Base-by-base conservation (phyloP, 108 stramenopile genomes). In the Cyclotella cryptica region DNA sequence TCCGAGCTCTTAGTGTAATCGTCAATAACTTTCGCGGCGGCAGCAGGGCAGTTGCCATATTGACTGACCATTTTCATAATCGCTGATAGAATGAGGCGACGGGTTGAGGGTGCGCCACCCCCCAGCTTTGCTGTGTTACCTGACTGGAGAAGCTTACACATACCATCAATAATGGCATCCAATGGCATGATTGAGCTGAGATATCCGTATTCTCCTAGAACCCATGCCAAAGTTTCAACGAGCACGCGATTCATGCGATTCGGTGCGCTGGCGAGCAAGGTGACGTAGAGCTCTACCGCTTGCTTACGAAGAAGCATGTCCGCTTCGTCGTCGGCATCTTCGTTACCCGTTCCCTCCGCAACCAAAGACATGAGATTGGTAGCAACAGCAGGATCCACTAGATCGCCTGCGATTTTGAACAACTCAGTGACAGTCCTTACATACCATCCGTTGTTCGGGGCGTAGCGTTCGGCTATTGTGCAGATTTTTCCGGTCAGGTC, bases 131-230 rank as follows among this genome's bases (percentile, higher is more conserved):
- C 58, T 53, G 71, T 47, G 51, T 71, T 84, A 54, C 77, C 72
- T 22, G 70, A 77, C 63, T 75, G 60, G 15, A 69, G 78, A 61
- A 90, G 74, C 1, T 53, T 47, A 79, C 96, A 97, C 52, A 99
- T 83, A 24, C 86, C 76, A 40, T 85, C 73, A 63, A 96, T 71
- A 41, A 98, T 86, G 58, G 83, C 86, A 17, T 89, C 90, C 64
- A 96, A 74, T n/a, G 87, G 58, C 65, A 74, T 66, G 49, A 45
- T 69, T 12, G 90, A 80, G 46, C 89, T 83, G 70, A 99, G 85
- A 67, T 96, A 98, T 28, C 90, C 98, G 85, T 98, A 99, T 85
- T 99, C 99, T 30, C 99, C 99, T 61, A 99, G 90, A 44, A 95
- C 94, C 99, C 99, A 99, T 13, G 98, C 96, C 86, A 98, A 88